These are phyloP conservation scores for Aspergillus pseudonomiae DNA, from an alignment of 2,329 filamentous ascomycete genomes.

Conservation along the genomic window DNA sequence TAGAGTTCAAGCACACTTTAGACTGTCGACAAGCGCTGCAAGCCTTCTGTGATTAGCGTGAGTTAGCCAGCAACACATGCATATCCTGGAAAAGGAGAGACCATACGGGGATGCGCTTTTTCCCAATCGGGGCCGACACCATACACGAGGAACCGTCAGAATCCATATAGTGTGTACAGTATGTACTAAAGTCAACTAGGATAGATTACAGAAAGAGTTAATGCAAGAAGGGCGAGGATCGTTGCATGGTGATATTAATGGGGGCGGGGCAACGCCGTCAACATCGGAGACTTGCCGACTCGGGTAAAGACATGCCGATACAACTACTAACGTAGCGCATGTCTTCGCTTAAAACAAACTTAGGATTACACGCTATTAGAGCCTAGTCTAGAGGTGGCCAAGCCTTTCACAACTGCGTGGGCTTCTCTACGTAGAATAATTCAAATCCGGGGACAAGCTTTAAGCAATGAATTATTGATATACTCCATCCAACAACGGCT, in stretches of 20 bases:
- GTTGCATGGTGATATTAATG: neutral
- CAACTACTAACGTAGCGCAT: neutral
- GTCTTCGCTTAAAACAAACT: neutral
- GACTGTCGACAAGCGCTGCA: constrained; percentile 43
- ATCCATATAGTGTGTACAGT: constrained; percentile 17
- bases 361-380: neutral
- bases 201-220: neutral
- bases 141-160: constrained; percentile 23
- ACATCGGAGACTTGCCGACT: neutral
- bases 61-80: neutral
- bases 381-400: neutral
- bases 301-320: neutral
- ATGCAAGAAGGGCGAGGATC: neutral
- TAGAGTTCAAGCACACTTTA: constrained; percentile 28
- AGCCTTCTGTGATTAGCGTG: constrained; percentile 31
- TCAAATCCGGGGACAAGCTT: neutral
- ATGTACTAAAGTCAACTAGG: neutral
- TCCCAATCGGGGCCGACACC: constrained; percentile 29
- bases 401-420: neutral
- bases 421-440: neutral
- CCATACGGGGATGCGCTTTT: constrained; percentile 41
- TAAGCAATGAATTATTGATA: neutral
- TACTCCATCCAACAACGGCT: neutral
- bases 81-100: neutral
- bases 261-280: neutral